Conservation (phyloP, 1,284 basidiomycete species). For the Apiotrichum veenhuisii region DNA sequence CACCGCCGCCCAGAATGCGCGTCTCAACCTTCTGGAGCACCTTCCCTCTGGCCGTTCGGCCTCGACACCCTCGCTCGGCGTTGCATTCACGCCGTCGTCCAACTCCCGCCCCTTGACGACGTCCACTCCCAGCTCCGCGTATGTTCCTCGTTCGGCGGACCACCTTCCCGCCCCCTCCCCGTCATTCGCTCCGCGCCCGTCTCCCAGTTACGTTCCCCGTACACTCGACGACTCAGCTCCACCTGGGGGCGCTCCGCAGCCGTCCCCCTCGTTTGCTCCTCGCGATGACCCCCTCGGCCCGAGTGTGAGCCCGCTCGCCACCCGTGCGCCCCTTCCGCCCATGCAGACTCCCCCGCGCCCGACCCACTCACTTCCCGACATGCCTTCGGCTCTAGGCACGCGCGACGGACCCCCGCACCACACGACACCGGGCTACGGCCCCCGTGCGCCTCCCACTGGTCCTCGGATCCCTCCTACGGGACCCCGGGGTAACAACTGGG, state of each 20-base stretch:
- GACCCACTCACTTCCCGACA: conserved; percentile 13
- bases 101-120: conserved; percentile 1
- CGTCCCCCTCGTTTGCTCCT: conserved; percentile 4
- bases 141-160: conserved; percentile 8
- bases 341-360: conserved; percentile 14
- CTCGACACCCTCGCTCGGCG: conserved; percentile 1
- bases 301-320: conserved; percentile 4
- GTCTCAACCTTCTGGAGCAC: conserved; percentile 33
- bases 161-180: not conserved
- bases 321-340: conserved; percentile 8
- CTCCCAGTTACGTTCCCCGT: conserved; percentile 16
- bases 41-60: conserved; percentile 22
- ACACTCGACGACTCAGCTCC: conserved; percentile 3
- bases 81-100: conserved; percentile 5
- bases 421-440: not conserved
- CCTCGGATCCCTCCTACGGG: conserved; percentile 19
- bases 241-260: not conserved
- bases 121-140: conserved; percentile 10
- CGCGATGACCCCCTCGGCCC: conserved; percentile 5
- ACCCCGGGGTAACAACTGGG: conserved; percentile 16
- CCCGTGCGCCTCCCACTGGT: conserved; percentile 15
- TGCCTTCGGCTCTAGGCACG: conserved; percentile 12
- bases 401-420: conserved; percentile 19
- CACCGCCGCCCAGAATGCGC: conserved; percentile 1
- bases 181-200: conserved; percentile 13